phyloP scores from a whole-genome alignment of 768 basidiomycete genomes.

The Mycena capillaripes region DNA sequence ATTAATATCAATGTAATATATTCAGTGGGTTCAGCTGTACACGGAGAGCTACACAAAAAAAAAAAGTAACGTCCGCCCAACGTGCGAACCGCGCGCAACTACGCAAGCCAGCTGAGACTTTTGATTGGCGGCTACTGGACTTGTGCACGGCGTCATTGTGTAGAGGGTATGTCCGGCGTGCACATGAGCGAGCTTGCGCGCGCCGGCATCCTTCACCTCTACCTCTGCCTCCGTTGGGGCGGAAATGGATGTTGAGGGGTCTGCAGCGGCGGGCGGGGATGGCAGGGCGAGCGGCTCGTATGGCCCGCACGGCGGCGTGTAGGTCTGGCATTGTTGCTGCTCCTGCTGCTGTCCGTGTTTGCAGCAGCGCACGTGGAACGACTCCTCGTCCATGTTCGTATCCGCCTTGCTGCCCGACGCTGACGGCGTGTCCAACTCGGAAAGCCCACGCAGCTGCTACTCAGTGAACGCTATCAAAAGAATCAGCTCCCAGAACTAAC shows the following conservation, averaged over 20 bases:
- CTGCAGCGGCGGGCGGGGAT: neutral
- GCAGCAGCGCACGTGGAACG: conserved; percentile 30
- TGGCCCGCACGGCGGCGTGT: conserved; percentile 1
- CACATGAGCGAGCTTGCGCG: no score
- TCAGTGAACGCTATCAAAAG: conserved; percentile 69
- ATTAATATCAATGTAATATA: neutral
- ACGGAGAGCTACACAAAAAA: no score
- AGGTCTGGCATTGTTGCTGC: conserved; percentile 27
- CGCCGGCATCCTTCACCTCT: conserved; percentile 47
- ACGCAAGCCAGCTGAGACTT: no score
- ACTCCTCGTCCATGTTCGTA: conserved; percentile 9
- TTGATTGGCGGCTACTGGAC: no score
- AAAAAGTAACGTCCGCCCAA: no score
- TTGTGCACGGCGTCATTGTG: no score
- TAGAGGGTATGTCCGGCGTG: no score
- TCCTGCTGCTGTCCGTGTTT: conserved; percentile 7
- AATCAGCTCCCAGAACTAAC: neutral
- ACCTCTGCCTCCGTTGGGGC: neutral
- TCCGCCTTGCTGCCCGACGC: conserved; percentile 5
- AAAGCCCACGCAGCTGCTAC: conserved; percentile 58
- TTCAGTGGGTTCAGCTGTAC: no score
- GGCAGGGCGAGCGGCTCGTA: conserved; percentile 10
- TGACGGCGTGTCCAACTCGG: conserved; percentile 29
- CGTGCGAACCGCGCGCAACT: no score
- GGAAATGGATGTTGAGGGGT: conserved; percentile 13